Base-by-base conservation (phyloP, 2,329 filamentous ascomycete genomes). In the Monosporascus sp. region DNA sequence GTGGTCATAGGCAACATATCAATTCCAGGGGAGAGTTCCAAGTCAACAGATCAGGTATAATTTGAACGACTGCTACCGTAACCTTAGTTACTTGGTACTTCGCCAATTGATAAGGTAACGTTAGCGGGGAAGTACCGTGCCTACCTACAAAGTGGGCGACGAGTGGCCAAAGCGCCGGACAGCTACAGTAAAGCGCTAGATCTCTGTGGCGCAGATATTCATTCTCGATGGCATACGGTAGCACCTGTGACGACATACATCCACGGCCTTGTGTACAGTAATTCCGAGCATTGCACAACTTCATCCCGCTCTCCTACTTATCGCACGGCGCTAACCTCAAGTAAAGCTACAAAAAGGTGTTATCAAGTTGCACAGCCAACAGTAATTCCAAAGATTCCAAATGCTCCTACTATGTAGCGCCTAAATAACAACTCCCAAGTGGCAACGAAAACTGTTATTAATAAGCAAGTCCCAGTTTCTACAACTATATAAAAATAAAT, bases 341-440 rank as follows among this genome's bases (percentile, higher is more conserved):
- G 6, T 11, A 42, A 6, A 6, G 14, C 5, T 22, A 14, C 39
- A 6, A 20, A 20, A 42, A 3, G 37, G 3, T 39, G 17, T 39
- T 24, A 18, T 20, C 11, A 42, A 42, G 22, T 25, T 38, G 48
- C 51, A 53, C 44, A 45, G 37, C 48, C 42, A 47, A 51, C 41
- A 14, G 27, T 57, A 51, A 60, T 60, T 58, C 57, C 57, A 60
- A 60, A 42, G 17, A 60, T 60, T 53, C 54, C 49, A 22, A 22
- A n/a, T n/a, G n/a, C n/a, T n/a, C n/a, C n/a, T n/a, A n/a, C n/a
- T n/a, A n/a, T n/a, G n/a, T n/a, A n/a, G n/a, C n/a, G n/a, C n/a
- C n/a, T n/a, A n/a, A n/a, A n/a, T n/a, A n/a, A n/a, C n/a, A 31
- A 34, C 31, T 14, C 31, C 11, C 9, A 34, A 34, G 31, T 34